Evolutionary conservation across 2,329 filamentous ascomycete species (phyloP).

Genomic region (Alternaria sp.): DNA sequence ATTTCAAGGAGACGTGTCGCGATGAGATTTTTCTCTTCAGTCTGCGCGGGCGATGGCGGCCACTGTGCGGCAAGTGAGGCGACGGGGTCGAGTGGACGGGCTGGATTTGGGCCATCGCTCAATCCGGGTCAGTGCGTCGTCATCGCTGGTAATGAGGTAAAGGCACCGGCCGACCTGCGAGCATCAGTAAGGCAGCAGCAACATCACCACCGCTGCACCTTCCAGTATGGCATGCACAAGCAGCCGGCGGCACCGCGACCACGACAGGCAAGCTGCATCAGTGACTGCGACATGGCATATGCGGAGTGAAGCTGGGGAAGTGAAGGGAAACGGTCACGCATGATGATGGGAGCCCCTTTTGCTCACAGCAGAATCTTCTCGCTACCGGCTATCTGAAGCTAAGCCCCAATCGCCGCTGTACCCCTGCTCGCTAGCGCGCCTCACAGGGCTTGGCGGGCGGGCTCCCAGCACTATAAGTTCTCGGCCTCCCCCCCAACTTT

Average conservation of each 20-base stretch:
- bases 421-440: conserved; percentile 18
- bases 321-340: conserved; percentile 29
- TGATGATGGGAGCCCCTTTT: conserved; percentile 36
- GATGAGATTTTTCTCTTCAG: conserved; percentile 25
- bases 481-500: conserved; percentile 33
- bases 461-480: conserved; percentile 33
- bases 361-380: conserved; percentile 35
- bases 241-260: conserved; percentile 1
- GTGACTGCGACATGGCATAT: neutral
- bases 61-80: conserved; percentile 30
- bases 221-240: neutral
- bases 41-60: conserved; percentile 16
- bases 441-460: conserved; percentile 22
- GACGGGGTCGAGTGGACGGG: conserved; percentile 34
- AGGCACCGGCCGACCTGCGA: conserved; percentile 14
- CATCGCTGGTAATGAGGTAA: conserved; percentile 26
- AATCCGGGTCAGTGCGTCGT: conserved; percentile 35
- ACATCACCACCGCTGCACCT: neutral
- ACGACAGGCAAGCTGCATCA: neutral
- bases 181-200: conserved; percentile 14
- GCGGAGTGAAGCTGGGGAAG: conserved; percentile 19
- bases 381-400: conserved; percentile 34
- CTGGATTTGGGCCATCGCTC: conserved; percentile 20
- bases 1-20: conserved; percentile 9
- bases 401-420: conserved; percentile 16